Base-by-base conservation (phyloP, 2,329 filamentous ascomycete genomes). In the Chlorencoelia australis region DNA sequence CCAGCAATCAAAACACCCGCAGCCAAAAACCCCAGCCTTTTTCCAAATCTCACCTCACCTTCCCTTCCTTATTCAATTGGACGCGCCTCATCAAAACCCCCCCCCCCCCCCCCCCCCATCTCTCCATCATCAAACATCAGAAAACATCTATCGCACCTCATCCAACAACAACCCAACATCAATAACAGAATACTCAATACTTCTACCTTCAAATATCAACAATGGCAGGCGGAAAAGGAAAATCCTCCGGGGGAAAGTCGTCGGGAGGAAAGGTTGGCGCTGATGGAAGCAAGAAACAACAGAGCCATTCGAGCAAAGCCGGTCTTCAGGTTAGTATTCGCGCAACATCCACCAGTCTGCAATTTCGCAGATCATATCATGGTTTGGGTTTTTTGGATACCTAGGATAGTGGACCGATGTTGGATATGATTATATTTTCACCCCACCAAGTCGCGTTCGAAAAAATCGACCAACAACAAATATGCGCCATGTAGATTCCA, bases 141-240 rank as follows among this genome's bases (percentile, higher is more conserved):
- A n/a, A n/a, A n/a, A n/a, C n/a, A n/a, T n/a, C n/a, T n/a, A n/a
- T n/a, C n/a, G n/a, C n/a, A n/a, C n/a, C n/a, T n/a, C n/a, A n/a
- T n/a, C n/a, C n/a, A n/a, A n/a, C n/a, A n/a, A n/a, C n/a, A n/a
- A n/a, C n/a, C n/a, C n/a, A 40, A 40, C 37, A 40, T 40, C 37
- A 40, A 40, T 33, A 40, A 35, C 22, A 13, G n/a, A 24, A 33
- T 25, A 26, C 25, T 6, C 8, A 22, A 31, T 40, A 50, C 37
- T 33, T 40, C 40, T 35, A 30, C 28, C 22, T 35, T 25, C 15
- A 21, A n/a, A 29, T 22, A 31, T 17, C 26, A n/a, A 37, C 43
- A 49, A 58, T 58, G 55, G 53, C 55, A 28, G 55, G 55, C 27
- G 55, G 55, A 43, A 58, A 58, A 44, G 55, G 55, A 48, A 58